Evolutionary conservation across 176 grass and related monocot genomes (phyloP).

Genomic region (Carex scoparia): DNA sequence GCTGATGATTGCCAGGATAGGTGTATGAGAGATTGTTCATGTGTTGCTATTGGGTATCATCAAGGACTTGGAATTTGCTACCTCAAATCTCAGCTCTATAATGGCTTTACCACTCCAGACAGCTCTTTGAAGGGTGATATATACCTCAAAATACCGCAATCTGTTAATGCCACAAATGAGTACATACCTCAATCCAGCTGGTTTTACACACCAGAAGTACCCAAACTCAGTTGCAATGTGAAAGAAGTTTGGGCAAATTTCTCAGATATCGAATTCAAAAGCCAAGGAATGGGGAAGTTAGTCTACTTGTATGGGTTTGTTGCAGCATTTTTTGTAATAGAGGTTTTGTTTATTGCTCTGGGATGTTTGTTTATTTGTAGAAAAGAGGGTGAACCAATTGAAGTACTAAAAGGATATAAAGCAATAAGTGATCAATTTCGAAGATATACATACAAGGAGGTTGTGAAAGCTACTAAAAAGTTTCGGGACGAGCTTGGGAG

Average conservation of each 20-base stretch:
- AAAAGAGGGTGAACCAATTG: constrained; percentile 11
- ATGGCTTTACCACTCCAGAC: constrained; percentile 10
- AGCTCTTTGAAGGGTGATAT: background rate
- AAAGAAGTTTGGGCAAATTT: constrained; percentile 14
- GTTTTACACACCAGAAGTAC: background rate
- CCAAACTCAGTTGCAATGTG: constrained; percentile 20
- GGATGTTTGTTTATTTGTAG: constrained; percentile 28
- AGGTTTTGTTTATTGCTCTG: constrained; percentile 19
- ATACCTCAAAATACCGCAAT: constrained; percentile 18
- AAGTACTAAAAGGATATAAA: constrained; percentile 26
- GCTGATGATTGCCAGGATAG: background rate
- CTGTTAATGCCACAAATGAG: background rate
- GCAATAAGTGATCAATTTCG: constrained; percentile 22
- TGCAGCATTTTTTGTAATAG: constrained; percentile 18
- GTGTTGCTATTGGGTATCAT: background rate
- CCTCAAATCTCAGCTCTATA: constrained; percentile 14
- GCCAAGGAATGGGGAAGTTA: background rate
- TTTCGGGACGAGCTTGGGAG: constrained; percentile 29
- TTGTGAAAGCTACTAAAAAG: constrained; percentile 14
- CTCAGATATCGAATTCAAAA: constrained; percentile 28
- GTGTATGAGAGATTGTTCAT: constrained; percentile 5
- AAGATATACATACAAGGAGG: constrained; percentile 26
- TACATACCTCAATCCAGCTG: background rate
- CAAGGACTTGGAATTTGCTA: background rate
- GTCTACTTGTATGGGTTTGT: constrained; percentile 28